Conservation (phyloP, 2,329 filamentous ascomycete species). For the Leptodontidium sp. region DNA sequence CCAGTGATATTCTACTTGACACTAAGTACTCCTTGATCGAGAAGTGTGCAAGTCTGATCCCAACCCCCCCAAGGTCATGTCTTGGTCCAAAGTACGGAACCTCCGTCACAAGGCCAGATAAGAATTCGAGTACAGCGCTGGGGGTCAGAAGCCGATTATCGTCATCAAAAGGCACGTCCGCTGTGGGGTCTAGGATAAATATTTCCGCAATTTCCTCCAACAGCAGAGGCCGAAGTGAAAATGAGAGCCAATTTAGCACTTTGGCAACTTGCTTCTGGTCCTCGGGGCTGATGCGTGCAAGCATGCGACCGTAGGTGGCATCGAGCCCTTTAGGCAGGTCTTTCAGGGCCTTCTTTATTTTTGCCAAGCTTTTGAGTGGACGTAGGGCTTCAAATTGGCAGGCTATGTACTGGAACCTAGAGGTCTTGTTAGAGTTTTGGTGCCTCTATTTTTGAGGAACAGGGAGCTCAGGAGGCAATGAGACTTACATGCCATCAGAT, state of each 20-base stretch:
- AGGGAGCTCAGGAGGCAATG: neutral
- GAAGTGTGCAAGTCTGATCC: constrained; percentile 43
- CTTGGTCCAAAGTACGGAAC: neutral
- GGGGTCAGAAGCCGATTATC: neutral
- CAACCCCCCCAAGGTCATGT: neutral
- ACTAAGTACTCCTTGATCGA: constrained; percentile 46
- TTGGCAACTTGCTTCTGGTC: constrained; percentile 34
- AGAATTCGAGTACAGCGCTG: neutral
- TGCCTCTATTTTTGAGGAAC: neutral
- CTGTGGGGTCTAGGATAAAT: neutral
- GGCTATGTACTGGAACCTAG: neutral
- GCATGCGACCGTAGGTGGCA: neutral
- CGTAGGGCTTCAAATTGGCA: neutral
- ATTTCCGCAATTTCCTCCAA: constrained; percentile 37
- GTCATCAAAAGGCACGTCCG: neutral
- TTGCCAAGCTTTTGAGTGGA: neutral
- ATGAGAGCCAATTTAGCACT: constrained; percentile 43
- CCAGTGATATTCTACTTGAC: constrained; percentile 28
- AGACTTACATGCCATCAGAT: constrained; percentile 29
- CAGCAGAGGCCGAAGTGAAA: constrained; percentile 40
- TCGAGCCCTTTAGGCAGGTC: neutral
- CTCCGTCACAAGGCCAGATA: neutral
- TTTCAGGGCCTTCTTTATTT: neutral
- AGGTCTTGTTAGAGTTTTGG: neutral
- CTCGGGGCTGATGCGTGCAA: constrained; percentile 20